These are phyloP conservation scores for Antitrichia curtipendula DNA, from an alignment of 225 moss, liverwort and hornwort species.

Conservation along the genomic window DNA sequence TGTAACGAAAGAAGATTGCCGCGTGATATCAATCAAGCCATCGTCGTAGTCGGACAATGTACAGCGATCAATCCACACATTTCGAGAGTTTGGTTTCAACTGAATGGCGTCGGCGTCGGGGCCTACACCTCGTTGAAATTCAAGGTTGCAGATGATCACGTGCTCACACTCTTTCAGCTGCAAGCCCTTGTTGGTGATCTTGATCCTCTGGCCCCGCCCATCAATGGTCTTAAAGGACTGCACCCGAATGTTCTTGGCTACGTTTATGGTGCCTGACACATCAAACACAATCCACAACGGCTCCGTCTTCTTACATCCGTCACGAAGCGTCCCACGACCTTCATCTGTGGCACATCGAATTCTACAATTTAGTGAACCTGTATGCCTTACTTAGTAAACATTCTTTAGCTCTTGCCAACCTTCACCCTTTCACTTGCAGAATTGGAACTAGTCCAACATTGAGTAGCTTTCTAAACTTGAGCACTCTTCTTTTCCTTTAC, in stretches of 20 bases:
- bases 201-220: slow-evolving; percentile 66
- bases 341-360: neutral
- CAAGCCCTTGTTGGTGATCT: slow-evolving; percentile 61
- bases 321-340: slow-evolving; percentile 20
- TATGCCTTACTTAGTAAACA: neutral
- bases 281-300: slow-evolving; percentile 36
- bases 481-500: neutral
- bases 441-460: neutral
- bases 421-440: neutral
- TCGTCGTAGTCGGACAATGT: slow-evolving; percentile 50
- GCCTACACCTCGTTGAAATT: slow-evolving; percentile 56
- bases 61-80: slow-evolving; percentile 80
- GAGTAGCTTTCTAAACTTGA: neutral
- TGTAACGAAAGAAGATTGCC: slow-evolving; percentile 60
- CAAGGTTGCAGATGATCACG: slow-evolving; percentile 68
- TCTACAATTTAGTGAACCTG: neutral
- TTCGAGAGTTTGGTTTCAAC: slow-evolving; percentile 48
- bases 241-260: slow-evolving; percentile 9
- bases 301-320: slow-evolving; percentile 28
- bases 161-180: slow-evolving; percentile 78
- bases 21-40: slow-evolving; percentile 60
- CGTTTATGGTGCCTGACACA: slow-evolving; percentile 16
- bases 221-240: slow-evolving; percentile 43
- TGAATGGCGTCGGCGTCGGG: slow-evolving; percentile 73
- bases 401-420: neutral